Base-by-base conservation (phyloP, 2,329 filamentous ascomycete genomes). In the Colletotrichum tamarilloi region DNA sequence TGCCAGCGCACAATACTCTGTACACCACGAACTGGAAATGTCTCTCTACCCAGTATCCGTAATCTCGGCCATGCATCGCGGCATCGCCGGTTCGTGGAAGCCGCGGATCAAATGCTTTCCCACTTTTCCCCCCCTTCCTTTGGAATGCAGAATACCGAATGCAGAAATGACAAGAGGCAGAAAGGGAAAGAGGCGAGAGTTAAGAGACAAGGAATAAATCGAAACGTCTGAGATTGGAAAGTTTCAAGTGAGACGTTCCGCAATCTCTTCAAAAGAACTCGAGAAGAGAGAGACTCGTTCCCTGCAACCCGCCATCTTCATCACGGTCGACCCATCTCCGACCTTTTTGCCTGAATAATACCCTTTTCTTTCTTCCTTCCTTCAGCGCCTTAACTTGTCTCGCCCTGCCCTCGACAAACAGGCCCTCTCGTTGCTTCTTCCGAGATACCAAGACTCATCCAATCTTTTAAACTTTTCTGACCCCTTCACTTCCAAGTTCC, bases 281-380 rank as follows among this genome's bases (percentile, higher is more conserved):
- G 38, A 55, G 60, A 22, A 32, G 16, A n/a, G 38, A 35, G 5
- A 35, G 6, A 22, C 19, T 38, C 1, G 5, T 24, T 14, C 1
- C 22, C 22, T 49, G 49, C 38, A 38, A 11, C 9, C 38, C 52
- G 42, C 19, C 7, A 38, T 38, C 4, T 42, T 19, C 62, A 68
- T 62, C 28, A 52, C 8, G 19, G 68, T 63, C 24, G 30, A 35
- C 35, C 56, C 30, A 72, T 26, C 11, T 53, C 2, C 14, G 5
- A 11, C 24, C n/a, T 5, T 19, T 19, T 42, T 19, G 14, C 38
- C 14, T 42, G 11, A 35, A 5, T 22, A 22, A 30, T 35, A 26
- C 26, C 52, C 35, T 42, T 46, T 42, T 49, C 42, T 49, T 49
- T 7, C 42, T 68, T 62, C 58, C 42, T 68, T 62, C 58, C 16